Base-by-base conservation (phyloP, 2,329 filamentous ascomycete genomes). In the Fusarium lyarnte region DNA sequence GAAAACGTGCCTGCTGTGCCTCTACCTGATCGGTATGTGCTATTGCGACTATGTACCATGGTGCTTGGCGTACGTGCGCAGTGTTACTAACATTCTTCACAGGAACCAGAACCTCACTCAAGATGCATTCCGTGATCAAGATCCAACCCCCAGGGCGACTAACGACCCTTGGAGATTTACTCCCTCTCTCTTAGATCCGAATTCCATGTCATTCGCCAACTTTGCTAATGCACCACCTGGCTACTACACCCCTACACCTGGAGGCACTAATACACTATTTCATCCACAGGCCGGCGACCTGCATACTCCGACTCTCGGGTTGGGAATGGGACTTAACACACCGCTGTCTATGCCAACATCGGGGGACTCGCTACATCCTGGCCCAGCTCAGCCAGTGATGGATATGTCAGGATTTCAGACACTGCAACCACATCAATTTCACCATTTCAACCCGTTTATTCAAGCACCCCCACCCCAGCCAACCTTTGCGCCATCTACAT, bases 91-190 rank as follows among this genome's bases (percentile, higher is more conserved):
- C 64, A 27, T 25, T 12, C 39, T 53, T 33, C 11, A 58, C 47
- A 80, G 78, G 52, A 63, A 62, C 38, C 74, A 74, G 43, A 69
- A 66, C 52, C 63, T 79, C 33, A 71, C 69, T 42, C 74, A 77
- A 65, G 78, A 80, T 66, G 74, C 74, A 41, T 90, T 89, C 76
- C 83, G 84, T 80, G 93, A 96, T 82, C 89, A 93, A 78, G 94
- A 97, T 78, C 92, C 93, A 25, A 97, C 94, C 7, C 94, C 94
- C 9, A 90, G 93, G 79, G 92, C 91, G 23, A 89, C 92, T 45
- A 91, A 92, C 77, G 94, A 98, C 75, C 90, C 89, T 76, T 96
- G 95, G 91, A 89, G 93, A 74, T 94, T 97, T 78, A 97, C 95
- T 5, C 94, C 95, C 8, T 96, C 94, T 27, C 86, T 97, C 63